phyloP scores from a whole-genome alignment of 2,329 filamentous ascomycete genomes.

The Lasiodiplodia theobromae region DNA sequence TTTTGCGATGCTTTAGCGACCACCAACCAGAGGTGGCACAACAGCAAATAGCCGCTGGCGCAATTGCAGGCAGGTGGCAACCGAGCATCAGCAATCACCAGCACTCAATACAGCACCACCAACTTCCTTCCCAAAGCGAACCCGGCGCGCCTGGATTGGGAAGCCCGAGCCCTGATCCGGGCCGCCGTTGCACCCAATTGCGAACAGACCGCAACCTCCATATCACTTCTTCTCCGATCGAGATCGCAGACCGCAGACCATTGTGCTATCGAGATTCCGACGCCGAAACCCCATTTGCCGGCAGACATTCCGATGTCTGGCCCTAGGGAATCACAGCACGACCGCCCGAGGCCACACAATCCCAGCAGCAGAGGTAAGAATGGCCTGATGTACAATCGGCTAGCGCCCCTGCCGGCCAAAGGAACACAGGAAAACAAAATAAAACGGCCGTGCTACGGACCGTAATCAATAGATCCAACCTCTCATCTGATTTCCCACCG shows the following conservation, averaged over 20 bases:
- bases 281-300: neutral
- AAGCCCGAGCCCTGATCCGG: slow-evolving; percentile 1
- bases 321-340: neutral
- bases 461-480: neutral
- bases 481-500: neutral
- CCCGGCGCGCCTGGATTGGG: neutral
- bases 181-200: neutral
- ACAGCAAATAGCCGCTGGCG: neutral
- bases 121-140: slow-evolving; percentile 10
- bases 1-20: neutral
- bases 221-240: neutral
- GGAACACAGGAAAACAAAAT: neutral
- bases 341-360: neutral
- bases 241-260: neutral
- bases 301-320: slow-evolving; percentile 8
- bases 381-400: slow-evolving; percentile 11
- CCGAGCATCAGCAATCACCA: neutral
- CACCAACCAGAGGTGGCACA: neutral
- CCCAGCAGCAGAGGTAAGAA: slow-evolving; percentile 1
- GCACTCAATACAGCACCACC: neutral
- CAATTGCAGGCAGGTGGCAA: neutral
- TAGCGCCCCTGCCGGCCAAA: neutral
- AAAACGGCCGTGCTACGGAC: neutral
- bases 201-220: neutral
- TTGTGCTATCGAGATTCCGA: slow-evolving; percentile 1